phyloP scores from a whole-genome alignment of 352 stramenopile genomes.

The Phytopythium boreale region DNA sequence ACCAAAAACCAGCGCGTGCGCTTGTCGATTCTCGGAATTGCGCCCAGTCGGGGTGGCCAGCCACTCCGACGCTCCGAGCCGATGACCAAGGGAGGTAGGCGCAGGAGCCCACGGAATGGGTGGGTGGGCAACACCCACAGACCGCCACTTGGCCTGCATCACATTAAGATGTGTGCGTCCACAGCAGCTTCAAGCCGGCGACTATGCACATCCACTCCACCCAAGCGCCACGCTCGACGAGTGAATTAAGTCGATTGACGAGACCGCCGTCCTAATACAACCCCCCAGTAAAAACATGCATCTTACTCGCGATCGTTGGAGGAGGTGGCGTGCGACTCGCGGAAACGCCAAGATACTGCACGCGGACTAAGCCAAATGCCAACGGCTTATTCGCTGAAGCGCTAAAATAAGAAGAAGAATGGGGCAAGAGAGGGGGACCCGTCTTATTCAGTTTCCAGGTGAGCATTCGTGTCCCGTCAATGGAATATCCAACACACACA shows the following conservation, averaged over 20 bases:
- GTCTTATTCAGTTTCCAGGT: not conserved
- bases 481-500: not conserved
- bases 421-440: not conserved
- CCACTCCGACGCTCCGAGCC: not conserved
- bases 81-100: not conserved
- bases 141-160: too few species aligned
- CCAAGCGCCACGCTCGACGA: not conserved
- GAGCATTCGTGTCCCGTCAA: not conserved
- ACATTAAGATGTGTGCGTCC: not conserved
- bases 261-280: too few species aligned
- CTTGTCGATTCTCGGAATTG: not conserved
- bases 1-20: not conserved
- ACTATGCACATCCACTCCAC: not conserved
- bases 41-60: not conserved
- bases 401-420: slow-evolving; percentile 3
- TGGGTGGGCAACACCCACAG: not conserved
- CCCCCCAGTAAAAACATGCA: too few species aligned
- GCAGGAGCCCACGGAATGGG: not conserved
- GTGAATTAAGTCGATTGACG: not conserved
- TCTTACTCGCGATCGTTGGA: too few species aligned
- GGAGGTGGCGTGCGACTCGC: not conserved
- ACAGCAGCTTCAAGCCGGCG: not conserved
- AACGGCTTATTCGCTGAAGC: too few species aligned
- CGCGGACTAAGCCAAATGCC: too few species aligned
- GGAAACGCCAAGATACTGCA: not conserved